Evolutionary conservation across 208 protist genomes (phyloP).

Genomic region (Trypanosomatidae sp.): DNA sequence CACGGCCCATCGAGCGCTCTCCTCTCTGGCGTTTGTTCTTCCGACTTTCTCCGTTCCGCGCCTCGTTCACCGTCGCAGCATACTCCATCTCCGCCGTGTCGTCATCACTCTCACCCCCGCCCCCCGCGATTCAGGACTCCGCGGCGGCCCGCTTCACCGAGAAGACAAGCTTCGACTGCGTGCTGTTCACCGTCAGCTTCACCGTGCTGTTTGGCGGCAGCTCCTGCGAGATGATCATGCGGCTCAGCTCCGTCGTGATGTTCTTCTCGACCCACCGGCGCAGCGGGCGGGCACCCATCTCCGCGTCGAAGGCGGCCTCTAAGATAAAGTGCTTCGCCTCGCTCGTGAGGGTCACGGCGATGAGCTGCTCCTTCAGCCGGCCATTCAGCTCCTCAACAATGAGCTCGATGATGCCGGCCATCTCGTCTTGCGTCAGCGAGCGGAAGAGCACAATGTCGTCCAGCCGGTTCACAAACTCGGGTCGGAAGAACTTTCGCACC

Average conservation of each 20-base stretch:
- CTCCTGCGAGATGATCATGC: constrained; percentile 83
- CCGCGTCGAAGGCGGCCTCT: constrained; percentile 66
- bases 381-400: constrained; percentile 85
- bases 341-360: constrained; percentile 52
- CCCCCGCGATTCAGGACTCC: constrained; percentile 3
- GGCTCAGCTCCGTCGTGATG: constrained; percentile 87
- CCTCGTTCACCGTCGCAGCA: too few relatives aligned
- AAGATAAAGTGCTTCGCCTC: constrained; percentile 77
- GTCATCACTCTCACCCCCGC: too few relatives aligned
- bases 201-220: constrained; percentile 75
- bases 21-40: too few relatives aligned
- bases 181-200: constrained; percentile 43
- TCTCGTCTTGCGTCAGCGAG: too few relatives aligned
- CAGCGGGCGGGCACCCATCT: constrained; percentile 91
- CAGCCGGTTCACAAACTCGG: constrained; percentile 99
- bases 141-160: constrained; percentile 48
- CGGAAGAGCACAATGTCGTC: constrained; percentile 98
- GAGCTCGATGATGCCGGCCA: constrained; percentile 93
- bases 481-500: constrained; percentile 91
- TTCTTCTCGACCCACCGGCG: constrained; percentile 89
- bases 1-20: too few relatives aligned
- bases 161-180: constrained; percentile 58
- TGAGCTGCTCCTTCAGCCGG: constrained; percentile 59
- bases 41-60: too few relatives aligned
- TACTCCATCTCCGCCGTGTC: too few relatives aligned